Evolutionary conservation across 495 filamentous ascomycete genomes (phyloP).

Genomic region (Penicillium canescens): DNA sequence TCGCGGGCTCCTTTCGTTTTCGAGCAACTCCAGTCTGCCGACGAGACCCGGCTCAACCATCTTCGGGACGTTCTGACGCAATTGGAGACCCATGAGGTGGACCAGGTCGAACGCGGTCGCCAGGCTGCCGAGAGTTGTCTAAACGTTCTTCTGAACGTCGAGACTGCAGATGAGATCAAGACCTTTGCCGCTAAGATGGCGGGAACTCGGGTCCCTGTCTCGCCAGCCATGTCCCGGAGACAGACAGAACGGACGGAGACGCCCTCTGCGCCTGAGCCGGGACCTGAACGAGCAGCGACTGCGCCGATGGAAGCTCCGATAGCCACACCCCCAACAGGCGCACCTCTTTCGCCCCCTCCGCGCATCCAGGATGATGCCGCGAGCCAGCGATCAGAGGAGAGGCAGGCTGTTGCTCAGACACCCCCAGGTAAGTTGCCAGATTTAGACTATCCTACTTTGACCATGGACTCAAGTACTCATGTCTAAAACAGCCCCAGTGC

Average conservation of each 20-base stretch:
- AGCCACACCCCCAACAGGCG: constrained; percentile 10
- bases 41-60: constrained; percentile 88
- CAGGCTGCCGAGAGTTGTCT: constrained; percentile 78
- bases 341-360: constrained; percentile 43
- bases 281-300: constrained; percentile 8
- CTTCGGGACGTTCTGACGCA: constrained; percentile 92
- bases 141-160: constrained; percentile 82
- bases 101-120: constrained; percentile 78
- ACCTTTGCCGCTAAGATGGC: constrained; percentile 66
- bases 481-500: constrained; percentile 17
- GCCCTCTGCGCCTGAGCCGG: constrained; percentile 2
- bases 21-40: constrained; percentile 87
- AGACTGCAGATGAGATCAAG: constrained; percentile 87
- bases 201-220: constrained; percentile 20
- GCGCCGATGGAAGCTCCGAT: constrained; percentile 17
- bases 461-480: not conserved
- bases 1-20: constrained; percentile 95
- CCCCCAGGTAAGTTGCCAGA: constrained; percentile 42
- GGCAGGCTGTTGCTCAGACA: constrained; percentile 32
- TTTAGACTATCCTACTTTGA: not conserved
- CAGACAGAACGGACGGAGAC: constrained; percentile 19
- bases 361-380: constrained; percentile 54
- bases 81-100: constrained; percentile 87
- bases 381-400: constrained; percentile 59
- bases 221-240: constrained; percentile 17